Percentiles rank a stretch among this genome's conserved stretches.
Conservation (phyloP, 805 yeast species). For the Schwanniomyces vanrijiae region DNA sequence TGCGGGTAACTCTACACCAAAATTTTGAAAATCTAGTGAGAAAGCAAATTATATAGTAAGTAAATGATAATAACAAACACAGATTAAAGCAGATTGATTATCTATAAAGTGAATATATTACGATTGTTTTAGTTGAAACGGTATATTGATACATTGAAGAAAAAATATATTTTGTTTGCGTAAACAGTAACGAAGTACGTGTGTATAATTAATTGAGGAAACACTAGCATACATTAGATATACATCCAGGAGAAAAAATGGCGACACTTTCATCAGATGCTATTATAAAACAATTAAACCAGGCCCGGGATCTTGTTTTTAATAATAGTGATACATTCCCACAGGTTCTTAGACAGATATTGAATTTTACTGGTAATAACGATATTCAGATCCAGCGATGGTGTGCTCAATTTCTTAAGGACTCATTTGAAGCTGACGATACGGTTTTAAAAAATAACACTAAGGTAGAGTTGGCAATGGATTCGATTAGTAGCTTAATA, state of each 20-base stretch:
- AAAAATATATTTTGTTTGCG: neutral
- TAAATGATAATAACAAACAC: neutral
- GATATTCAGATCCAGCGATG: conserved; percentile 36
- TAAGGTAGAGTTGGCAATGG: conserved; percentile 41
- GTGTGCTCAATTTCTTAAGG: conserved; percentile 40
- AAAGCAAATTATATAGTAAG: neutral
- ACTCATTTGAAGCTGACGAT: conserved; percentile 33
- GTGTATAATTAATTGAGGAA: neutral
- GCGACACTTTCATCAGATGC: conserved; percentile 14
- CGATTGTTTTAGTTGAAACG: neutral
- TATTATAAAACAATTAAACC: conserved; percentile 32
- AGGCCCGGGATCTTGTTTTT: conserved; percentile 37
- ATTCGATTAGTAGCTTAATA: conserved; percentile 33
- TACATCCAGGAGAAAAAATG: conserved; percentile 4
- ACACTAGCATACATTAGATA: neutral
- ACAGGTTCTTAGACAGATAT: conserved; percentile 44
- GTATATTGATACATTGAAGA: neutral
- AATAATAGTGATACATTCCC: conserved; percentile 31
- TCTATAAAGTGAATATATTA: neutral
- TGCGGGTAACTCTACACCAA: neutral
- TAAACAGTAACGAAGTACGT: neutral
- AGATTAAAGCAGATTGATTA: neutral
- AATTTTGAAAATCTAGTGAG: neutral
- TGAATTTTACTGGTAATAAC: conserved; percentile 36
- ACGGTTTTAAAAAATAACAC: conserved; percentile 22